phyloP scores from a whole-genome alignment of 495 filamentous ascomycete genomes.

The Penicillium subrubescens region DNA sequence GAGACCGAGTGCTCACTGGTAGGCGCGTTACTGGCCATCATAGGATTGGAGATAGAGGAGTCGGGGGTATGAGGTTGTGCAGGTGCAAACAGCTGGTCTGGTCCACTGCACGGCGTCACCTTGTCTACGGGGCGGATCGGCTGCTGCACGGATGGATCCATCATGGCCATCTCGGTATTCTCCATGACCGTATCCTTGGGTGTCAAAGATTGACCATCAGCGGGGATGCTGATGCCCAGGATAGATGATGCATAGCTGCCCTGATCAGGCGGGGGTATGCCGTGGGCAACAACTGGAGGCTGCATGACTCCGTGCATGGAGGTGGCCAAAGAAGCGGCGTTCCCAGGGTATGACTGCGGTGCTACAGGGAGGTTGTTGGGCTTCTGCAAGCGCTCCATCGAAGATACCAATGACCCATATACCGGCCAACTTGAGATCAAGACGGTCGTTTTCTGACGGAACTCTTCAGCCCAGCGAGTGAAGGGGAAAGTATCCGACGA shows the following conservation, averaged over 20 bases:
- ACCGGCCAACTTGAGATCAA: conserved; percentile 41
- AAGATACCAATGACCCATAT: conserved; percentile 36
- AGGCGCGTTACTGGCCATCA: conserved; percentile 19
- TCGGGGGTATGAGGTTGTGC: conserved; percentile 36
- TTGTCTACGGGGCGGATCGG: conserved; percentile 23
- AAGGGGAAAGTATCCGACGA: conserved; percentile 41
- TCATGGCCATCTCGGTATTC: conserved; percentile 33
- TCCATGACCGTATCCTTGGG: conserved; percentile 41
- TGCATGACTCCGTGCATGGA: conserved; percentile 11
- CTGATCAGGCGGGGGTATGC: conserved; percentile 9
- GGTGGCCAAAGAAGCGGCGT: conserved; percentile 3
- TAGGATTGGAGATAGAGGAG: conserved; percentile 31
- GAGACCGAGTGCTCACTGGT: conserved; percentile 22
- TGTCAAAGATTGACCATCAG: conserved; percentile 40
- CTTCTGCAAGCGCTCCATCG: conserved; percentile 38
- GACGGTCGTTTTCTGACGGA: conserved; percentile 34
- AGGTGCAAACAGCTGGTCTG: conserved; percentile 30
- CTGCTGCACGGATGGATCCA: conserved; percentile 28
- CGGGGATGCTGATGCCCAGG: conserved; percentile 41
- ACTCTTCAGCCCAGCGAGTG: conserved; percentile 41
- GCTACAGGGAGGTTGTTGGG: conserved; percentile 22
- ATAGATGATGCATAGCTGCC: conserved; percentile 36
- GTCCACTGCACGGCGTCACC: conserved; percentile 30
- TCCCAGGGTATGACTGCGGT: conserved; percentile 12
- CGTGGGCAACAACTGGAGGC: background rate